Percentiles rank a stretch among this genome's conserved stretches.
These are phyloP conservation scores for Anethum foeniculum DNA, from an alignment of 140 eudicot species.

Conservation along the genomic window DNA sequence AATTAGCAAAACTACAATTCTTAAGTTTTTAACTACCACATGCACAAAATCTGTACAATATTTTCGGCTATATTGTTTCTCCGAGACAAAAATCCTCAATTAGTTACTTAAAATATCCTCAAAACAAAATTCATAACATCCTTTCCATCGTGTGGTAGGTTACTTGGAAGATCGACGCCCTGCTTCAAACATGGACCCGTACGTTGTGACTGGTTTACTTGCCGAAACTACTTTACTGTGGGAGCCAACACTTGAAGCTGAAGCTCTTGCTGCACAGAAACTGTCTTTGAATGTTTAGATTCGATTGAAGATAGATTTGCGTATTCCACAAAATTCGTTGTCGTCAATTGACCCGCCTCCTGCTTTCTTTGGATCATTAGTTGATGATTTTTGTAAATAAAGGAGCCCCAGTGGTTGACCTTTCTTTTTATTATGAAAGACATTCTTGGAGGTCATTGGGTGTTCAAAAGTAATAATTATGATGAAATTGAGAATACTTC, in stretches of 20 bases:
- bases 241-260: slow-evolving; percentile 94
- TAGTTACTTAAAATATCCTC: not conserved
- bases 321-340: slow-evolving; percentile 7
- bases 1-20: not conserved
- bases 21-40: not conserved
- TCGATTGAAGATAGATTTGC: not conserved
- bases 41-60: not conserved
- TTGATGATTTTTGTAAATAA: slow-evolving; percentile 46
- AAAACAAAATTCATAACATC: not conserved
- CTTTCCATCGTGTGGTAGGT: slow-evolving; percentile 35
- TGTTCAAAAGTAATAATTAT: not conserved
- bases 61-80: not conserved
- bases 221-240: slow-evolving; percentile 91
- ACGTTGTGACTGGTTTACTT: slow-evolving; percentile 72
- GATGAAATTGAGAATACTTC: not conserved
- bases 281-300: slow-evolving; percentile 67
- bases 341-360: slow-evolving; percentile 6
- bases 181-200: slow-evolving; percentile 99
- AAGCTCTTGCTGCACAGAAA: slow-evolving; percentile 98
- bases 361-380: slow-evolving; percentile 24
- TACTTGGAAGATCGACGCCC: slow-evolving; percentile 98
- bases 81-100: not conserved
- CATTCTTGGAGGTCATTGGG: not conserved
- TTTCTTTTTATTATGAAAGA: slow-evolving; percentile 12
- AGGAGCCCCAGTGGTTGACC: slow-evolving; percentile 29